These are phyloP conservation scores for Debaryomyces hansenii DNA, from an alignment of 805 yeast genomes.

Conservation along the genomic window DNA sequence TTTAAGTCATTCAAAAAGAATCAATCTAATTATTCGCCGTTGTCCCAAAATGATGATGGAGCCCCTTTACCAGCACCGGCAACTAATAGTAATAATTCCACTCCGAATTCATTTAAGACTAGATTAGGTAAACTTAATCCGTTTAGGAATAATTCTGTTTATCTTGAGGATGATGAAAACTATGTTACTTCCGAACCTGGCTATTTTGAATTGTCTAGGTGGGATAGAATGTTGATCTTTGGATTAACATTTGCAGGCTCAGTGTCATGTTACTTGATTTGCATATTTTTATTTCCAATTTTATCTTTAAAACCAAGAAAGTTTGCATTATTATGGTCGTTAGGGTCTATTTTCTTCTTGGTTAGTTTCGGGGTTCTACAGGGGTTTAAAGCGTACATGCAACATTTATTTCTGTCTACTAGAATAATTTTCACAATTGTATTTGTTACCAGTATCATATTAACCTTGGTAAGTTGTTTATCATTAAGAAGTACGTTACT, in stretches of 20 bases:
- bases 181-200: slow-evolving; percentile 47
- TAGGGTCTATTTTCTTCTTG: slow-evolving; percentile 46
- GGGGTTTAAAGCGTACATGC: slow-evolving; percentile 40
- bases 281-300: slow-evolving; percentile 44
- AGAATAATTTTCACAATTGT: slow-evolving; percentile 38
- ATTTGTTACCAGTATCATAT: slow-evolving; percentile 37
- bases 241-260: slow-evolving; percentile 46
- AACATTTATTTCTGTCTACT: slow-evolving; percentile 43
- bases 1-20: slow-evolving; percentile 30
- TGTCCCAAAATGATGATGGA: slow-evolving; percentile 33
- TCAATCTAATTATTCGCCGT: slow-evolving; percentile 24
- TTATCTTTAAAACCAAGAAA: slow-evolving; percentile 43
- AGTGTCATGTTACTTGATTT: slow-evolving; percentile 39
- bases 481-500: slow-evolving; percentile 36
- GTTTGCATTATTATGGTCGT: slow-evolving; percentile 48
- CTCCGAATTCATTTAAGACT: slow-evolving; percentile 23
- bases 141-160: slow-evolving; percentile 35
- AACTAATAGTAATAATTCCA: slow-evolving; percentile 19
- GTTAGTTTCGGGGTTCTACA: slow-evolving; percentile 48
- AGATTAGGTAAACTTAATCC: slow-evolving; percentile 40
- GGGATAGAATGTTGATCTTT: slow-evolving; percentile 49
- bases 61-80: slow-evolving; percentile 41
- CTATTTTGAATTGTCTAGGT: slow-evolving; percentile 40
- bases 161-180: slow-evolving; percentile 42
- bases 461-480: slow-evolving; percentile 40